Base-by-base conservation (phyloP, 805 yeast species). In the Sugiyamaella lignohabitans region DNA sequence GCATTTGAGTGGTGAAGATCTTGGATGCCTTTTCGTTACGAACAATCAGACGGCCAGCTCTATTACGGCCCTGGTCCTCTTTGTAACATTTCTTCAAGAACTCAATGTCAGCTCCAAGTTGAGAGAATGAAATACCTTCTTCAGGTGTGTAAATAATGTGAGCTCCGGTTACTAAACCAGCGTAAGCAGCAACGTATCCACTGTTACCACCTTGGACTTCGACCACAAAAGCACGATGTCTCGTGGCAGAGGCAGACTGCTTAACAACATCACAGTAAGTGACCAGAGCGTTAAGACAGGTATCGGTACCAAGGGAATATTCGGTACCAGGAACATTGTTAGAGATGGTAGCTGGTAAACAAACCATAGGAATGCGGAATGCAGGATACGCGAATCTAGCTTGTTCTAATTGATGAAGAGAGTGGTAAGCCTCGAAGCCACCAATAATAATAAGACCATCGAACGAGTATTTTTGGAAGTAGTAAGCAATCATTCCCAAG, bases 291-390 rank as follows among this genome's bases (percentile, higher is more conserved):
- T 93, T 93, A 72, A 93, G 72, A 72, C 98, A 94, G 8, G 99
- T 93, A 65, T 93, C 98, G 10, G 88, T 75, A 49, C 99, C 99
- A 49, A 93, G 69, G 0, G 97, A 88, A 67, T 88, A 88, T 67
- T 93, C 97, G 1, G 98, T 84, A 50, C 98, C 99, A n/a, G 99
- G 98, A 42, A 93, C 98, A 59, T 93, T 93, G 70, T 93, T 93
- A 16, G 97, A 88, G 54, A 93, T 87, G 2, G 98, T 93, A 2
- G 98, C 91, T 8, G 98, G 98, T 55, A 93, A 75, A 57, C 87
- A 79, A 37, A 86, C 84, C 86, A 91, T 82, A 53, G 98, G 98
- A 55, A 93, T 88, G 66, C 91, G 80, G 71, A 93, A 86, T 23
- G 91, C 80, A 38, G 98, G 98, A 69, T 87, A 93, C 49, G 78